These are phyloP conservation scores for Marasmius oreades DNA, from an alignment of 1,284 basidiomycete genomes.

Conservation along the genomic window DNA sequence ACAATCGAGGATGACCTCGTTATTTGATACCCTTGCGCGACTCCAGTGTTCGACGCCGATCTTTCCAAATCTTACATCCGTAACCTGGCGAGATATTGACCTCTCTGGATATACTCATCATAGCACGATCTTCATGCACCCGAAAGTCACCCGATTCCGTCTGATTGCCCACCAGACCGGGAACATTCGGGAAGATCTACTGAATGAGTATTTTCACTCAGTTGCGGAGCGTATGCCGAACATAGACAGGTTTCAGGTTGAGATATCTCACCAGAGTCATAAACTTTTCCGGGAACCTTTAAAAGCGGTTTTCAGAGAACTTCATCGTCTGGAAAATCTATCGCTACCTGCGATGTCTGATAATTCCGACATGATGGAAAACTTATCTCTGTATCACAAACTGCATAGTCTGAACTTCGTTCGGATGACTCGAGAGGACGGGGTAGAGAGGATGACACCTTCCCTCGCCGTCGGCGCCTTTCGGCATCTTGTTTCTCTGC, in stretches of 20 bases:
- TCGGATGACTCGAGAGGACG: neutral
- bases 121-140: slow-evolving; percentile 1
- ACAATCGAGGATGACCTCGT: neutral
- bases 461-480: neutral
- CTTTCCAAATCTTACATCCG: neutral
- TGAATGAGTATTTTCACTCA: neutral
- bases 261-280: neutral
- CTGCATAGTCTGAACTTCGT: neutral
- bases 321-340: neutral
- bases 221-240: neutral
- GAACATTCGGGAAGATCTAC: neutral
- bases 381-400: neutral
- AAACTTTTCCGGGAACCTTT: neutral
- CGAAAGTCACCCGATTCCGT: neutral
- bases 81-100: neutral
- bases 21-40: neutral
- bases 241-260: neutral
- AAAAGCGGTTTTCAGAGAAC: neutral
- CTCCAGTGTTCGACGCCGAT: neutral
- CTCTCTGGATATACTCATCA: neutral
- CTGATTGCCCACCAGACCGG: neutral
- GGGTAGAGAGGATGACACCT: neutral
- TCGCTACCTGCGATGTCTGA: neutral
- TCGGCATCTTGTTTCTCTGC: neutral
- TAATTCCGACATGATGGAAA: neutral